These are phyloP conservation scores for Botrytis deweyae DNA, from an alignment of 2,329 filamentous ascomycete genomes.

Conservation along the genomic window DNA sequence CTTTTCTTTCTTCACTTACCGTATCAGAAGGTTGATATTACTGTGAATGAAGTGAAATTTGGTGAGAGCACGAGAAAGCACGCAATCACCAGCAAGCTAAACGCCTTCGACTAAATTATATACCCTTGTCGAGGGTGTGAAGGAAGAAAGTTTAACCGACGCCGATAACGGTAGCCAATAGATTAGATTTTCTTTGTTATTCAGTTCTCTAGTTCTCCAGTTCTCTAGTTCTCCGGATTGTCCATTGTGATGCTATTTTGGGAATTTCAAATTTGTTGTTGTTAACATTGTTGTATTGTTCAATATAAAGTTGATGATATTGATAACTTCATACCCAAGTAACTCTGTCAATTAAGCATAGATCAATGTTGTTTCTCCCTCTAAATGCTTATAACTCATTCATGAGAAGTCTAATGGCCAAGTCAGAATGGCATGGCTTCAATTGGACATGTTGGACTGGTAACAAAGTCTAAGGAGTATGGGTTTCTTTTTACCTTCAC, in stretches of 20 bases:
- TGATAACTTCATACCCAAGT: neutral
- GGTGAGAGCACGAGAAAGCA: slow-evolving; percentile 3
- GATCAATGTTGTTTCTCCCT: too few relatives aligned
- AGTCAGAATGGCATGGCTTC: neutral
- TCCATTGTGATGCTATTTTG: neutral
- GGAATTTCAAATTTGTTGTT: neutral
- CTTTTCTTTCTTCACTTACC: slow-evolving; percentile 3
- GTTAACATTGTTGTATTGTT: neutral
- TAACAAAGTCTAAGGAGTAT: neutral
- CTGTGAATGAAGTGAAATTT: slow-evolving; percentile 8
- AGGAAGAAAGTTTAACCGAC: slow-evolving; percentile 4
- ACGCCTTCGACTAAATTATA: neutral
- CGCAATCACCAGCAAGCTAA: slow-evolving; percentile 5
- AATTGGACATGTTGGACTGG: neutral
- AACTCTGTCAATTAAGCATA: too few relatives aligned
- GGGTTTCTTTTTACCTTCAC: neutral
- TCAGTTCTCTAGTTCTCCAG: too few relatives aligned
- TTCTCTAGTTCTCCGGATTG: neutral
- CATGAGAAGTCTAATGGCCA: neutral
- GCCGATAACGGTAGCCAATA: neutral
- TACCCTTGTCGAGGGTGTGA: neutral
- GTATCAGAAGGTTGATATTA: neutral
- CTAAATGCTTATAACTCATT: neutral
- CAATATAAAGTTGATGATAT: neutral
- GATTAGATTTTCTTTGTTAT: neutral